Base-by-base conservation (phyloP, 495 filamentous ascomycete genomes). In the Aspergillus sclerotiicarbonarius region DNA sequence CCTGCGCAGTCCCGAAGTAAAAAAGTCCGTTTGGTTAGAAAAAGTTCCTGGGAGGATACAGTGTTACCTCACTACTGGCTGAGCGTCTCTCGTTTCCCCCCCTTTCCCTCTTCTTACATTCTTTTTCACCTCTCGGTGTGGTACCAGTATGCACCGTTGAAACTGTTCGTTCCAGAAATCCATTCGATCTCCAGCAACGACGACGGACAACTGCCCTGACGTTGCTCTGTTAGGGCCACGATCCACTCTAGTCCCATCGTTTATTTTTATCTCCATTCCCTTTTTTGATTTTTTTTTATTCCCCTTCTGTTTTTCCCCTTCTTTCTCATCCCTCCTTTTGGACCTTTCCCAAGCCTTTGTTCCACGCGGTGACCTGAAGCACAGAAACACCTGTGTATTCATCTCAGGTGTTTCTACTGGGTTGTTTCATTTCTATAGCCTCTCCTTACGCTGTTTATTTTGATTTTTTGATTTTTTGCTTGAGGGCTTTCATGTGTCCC, bases 1-100 rank as follows among this genome's bases (percentile, higher is more conserved):
- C 62, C 68, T 76, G 68, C 63, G 71, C 69, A 66, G 67, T 71
- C 60, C 71, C 73, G 69, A 71, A 60, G 15, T 66, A 61, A 69
- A 65, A 65, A 66, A 69, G 62, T 69, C 68, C 67, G 64, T 67
- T 71, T 68, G 67, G 67, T 50, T 43, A 65, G 59, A 56, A 65
- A 69, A 56, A 46, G 56, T 54, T 61, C 59, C 58, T 62, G 57
- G 47, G 50, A 53, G 60, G 53, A 58, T 56, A 56, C 44, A 61
- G 60, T 63, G 60, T 59, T 51, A 62, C 60, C 57, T 51, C 54
- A 51, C 60, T 58, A 61, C 52, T 61, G 47, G 45, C 50, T 31
- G 32, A 57, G 25, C 49, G 29, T 63, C 39, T 54, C 44, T 51
- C 41, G 31, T 54, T 48, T 56, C 30, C 29, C 46, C 46, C 29